Base-by-base conservation (phyloP, 2,329 filamentous ascomycete species). In the Penicillium frequentans region DNA sequence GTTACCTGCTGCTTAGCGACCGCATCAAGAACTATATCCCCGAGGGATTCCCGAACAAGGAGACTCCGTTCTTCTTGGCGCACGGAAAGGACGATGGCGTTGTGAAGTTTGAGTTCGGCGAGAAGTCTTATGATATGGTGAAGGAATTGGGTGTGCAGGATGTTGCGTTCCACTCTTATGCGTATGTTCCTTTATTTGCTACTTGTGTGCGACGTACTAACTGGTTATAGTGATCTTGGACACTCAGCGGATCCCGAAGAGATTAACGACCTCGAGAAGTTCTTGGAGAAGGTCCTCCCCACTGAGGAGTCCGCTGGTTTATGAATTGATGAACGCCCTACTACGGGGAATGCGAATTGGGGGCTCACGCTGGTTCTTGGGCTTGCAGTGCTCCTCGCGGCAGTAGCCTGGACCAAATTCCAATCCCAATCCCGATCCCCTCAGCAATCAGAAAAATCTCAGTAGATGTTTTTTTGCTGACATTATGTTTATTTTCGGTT, bases 51-150 rank as follows among this genome's bases (percentile, higher is more conserved):
- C 79, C 82, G 54, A 92, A 91, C 73, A 85, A 87, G 74, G 81
- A 89, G 42, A 96, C 91, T 1, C 90, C 90, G 1, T 86, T 98
- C 61, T 90, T 95, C 75, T 89, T 97, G 87, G 91, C 85, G 13
- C 95, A 98, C 67, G 95, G 95, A n/a, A 84, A 87, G 59, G 77
- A 77, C 1, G 93, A 99, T 73, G 82, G 82, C 14, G 78, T 96
- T 3, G 90, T 97, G 9, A 82, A 81, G 64, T 83, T 86, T 44
- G 77, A 83, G 55, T 88, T 90, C 74, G 93, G 90, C 14, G 76
- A 85, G 71, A 73, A 81, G 74, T 91, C 90, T 24, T 85, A 83
- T 3, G 82, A 90, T 42, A 72, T 82, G 57, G 76, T 98, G 51
- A 87, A 85, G 73, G 82, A 84, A 39, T 76, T 88, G 73, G 91